A percentile compares a stretch with the other conserved stretches of the same genome.
Conservation (phyloP, 257 asterid species). For the Scutellaria baicalensis region DNA sequence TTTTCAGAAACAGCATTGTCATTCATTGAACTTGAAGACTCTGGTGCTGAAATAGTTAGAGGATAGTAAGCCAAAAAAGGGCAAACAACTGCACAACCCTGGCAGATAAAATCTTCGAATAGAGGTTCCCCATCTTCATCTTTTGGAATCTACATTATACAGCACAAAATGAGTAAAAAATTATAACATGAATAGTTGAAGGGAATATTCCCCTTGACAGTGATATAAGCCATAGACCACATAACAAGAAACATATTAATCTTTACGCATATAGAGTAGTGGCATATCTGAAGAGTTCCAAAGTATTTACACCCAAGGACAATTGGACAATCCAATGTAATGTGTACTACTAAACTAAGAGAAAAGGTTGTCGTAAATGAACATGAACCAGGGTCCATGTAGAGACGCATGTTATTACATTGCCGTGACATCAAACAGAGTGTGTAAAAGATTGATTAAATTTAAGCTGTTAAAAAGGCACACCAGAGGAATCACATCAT, state of each 20-base stretch:
- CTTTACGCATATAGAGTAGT: not conserved
- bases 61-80: conserved; percentile 64
- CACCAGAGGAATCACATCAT: not conserved
- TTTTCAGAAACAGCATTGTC: conserved; percentile 37
- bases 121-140: conserved; percentile 89
- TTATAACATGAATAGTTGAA: not conserved
- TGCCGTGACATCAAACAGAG: not conserved
- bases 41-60: conserved; percentile 32
- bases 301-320: not conserved
- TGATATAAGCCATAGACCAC: not conserved
- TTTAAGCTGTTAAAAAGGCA: not conserved
- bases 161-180: not conserved
- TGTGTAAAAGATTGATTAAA: not conserved
- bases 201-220: not conserved
- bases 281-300: not conserved
- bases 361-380: not conserved
- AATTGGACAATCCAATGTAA: not conserved
- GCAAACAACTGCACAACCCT: conserved; percentile 59
- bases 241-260: not conserved
- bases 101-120: conserved; percentile 82
- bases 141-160: conserved; percentile 58
- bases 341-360: not conserved
- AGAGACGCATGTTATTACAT: not conserved
- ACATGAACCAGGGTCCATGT: not conserved
- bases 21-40: conserved; percentile 18